A percentile compares a stretch with the other conserved stretches of the same genome.
phyloP scores from a whole-genome alignment of 129 eudicot species.

The Heracleum sosnowskyi region DNA sequence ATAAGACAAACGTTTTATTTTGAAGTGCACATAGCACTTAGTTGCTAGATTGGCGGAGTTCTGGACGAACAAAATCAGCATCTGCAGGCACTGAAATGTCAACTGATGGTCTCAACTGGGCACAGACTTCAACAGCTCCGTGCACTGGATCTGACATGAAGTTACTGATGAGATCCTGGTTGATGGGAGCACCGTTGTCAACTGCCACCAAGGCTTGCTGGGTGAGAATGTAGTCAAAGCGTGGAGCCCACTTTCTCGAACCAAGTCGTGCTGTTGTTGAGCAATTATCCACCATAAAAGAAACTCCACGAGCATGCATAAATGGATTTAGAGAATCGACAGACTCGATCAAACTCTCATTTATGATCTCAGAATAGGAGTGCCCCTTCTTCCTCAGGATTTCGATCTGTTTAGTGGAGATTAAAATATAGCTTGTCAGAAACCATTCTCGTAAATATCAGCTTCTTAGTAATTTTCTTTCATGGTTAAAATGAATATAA shows the following conservation, averaged over 20 bases:
- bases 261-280: constrained; percentile 92
- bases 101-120: constrained; percentile 88
- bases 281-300: constrained; percentile 98
- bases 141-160: constrained; percentile 86
- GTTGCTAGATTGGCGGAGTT: constrained; percentile 61
- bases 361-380: constrained; percentile 88
- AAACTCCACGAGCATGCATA: constrained; percentile 98
- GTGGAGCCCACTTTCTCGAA: constrained; percentile 98
- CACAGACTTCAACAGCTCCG: constrained; percentile 88
- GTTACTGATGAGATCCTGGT: constrained; percentile 83
- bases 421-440: neutral
- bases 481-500: neutral
- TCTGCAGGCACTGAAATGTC: constrained; percentile 92
- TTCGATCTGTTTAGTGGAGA: constrained; percentile 50
- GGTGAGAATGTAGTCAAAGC: constrained; percentile 81
- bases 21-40: constrained; percentile 5
- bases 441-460: neutral
- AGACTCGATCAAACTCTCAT: constrained; percentile 89
- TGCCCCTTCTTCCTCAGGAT: constrained; percentile 97
- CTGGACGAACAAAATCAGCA: constrained; percentile 96
- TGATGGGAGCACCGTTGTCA: constrained; percentile 56
- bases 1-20: no score
- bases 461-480: neutral
- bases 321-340: constrained; percentile 95
- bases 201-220: constrained; percentile 96